Conservation (phyloP, 371 early-diverging fungal genomes). For the Saksenaea vasiformis region DNA sequence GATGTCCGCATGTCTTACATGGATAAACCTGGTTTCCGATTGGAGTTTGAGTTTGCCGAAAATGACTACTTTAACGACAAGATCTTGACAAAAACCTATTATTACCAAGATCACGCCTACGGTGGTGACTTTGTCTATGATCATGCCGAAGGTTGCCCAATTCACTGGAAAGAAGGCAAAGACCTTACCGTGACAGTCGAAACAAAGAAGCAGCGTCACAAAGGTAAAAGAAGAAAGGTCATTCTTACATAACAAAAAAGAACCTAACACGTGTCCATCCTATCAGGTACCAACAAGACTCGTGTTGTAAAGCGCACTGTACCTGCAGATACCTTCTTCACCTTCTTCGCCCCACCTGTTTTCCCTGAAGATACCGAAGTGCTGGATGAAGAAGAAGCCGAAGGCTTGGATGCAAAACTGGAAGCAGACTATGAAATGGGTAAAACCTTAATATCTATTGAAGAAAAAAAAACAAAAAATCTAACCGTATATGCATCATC, state of each 20-base stretch:
- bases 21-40: slow-evolving; percentile 86
- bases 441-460: too few relatives aligned
- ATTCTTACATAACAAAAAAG: slow-evolving; percentile 5
- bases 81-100: slow-evolving; percentile 91
- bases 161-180: slow-evolving; percentile 96
- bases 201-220: slow-evolving; percentile 97
- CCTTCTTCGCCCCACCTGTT: slow-evolving; percentile 86
- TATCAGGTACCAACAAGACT: slow-evolving; percentile 87
- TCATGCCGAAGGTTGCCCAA: slow-evolving; percentile 85
- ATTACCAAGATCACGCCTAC: slow-evolving; percentile 70
- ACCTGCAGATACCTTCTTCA: slow-evolving; percentile 93
- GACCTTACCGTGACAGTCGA: slow-evolving; percentile 89
- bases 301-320: slow-evolving; percentile 95
- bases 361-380: slow-evolving; percentile 78
- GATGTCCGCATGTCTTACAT: slow-evolving; percentile 87
- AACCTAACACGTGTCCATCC: background rate
- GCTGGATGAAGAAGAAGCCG: slow-evolving; percentile 75
- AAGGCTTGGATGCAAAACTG: slow-evolving; percentile 76
- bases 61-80: slow-evolving; percentile 91
- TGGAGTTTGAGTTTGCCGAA: slow-evolving; percentile 87
- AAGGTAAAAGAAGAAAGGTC: slow-evolving; percentile 50
- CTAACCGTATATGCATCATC: too few relatives aligned
- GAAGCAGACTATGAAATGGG: slow-evolving; percentile 95
- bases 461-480: too few relatives aligned
- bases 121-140: slow-evolving; percentile 86